Conservation (phyloP, 768 basidiomycete species). For the Kwoniella newhampshirensis region DNA sequence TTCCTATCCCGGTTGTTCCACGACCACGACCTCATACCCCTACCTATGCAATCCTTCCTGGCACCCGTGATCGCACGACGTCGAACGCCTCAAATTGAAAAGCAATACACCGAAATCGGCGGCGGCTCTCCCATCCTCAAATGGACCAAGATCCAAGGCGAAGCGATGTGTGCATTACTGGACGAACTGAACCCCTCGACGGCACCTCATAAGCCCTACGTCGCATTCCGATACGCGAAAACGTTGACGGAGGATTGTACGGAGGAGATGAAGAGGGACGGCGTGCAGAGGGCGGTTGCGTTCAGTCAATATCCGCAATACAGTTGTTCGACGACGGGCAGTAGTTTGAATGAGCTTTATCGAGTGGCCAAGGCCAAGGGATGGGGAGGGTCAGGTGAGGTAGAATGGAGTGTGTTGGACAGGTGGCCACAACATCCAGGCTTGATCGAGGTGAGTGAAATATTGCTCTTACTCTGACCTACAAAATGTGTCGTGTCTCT, state of each 20-base stretch:
- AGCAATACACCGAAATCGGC: slow-evolving; percentile 91
- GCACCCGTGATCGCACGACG: slow-evolving; percentile 86
- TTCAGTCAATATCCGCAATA: slow-evolving; percentile 99
- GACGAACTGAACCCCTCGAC: slow-evolving; percentile 92
- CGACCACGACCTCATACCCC: slow-evolving; percentile 88
- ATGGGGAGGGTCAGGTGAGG: slow-evolving; percentile 63
- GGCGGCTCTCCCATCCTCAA: slow-evolving; percentile 93
- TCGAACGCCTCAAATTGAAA: slow-evolving; percentile 86
- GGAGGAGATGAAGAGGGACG: slow-evolving; percentile 80
- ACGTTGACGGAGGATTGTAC: slow-evolving; percentile 83
- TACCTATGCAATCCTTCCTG: slow-evolving; percentile 83
- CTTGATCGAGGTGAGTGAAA: slow-evolving; percentile 73
- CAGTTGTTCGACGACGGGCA: slow-evolving; percentile 95
- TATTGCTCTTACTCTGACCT: neutral
- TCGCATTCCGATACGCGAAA: slow-evolving; percentile 87
- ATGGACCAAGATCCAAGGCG: slow-evolving; percentile 85
- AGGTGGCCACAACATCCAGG: slow-evolving; percentile 96
- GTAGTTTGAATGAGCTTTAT: slow-evolving; percentile 88
- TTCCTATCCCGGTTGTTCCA: slow-evolving; percentile 90
- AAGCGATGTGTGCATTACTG: slow-evolving; percentile 81
- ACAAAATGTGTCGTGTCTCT: neutral
- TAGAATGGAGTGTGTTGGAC: slow-evolving; percentile 97
- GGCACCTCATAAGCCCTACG: slow-evolving; percentile 93
- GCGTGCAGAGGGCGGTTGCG: slow-evolving; percentile 86
- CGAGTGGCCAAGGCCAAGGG: slow-evolving; percentile 48